These are phyloP conservation scores for Solidago caesia DNA, from an alignment of 129 eudicot genomes.

Conservation along the genomic window DNA sequence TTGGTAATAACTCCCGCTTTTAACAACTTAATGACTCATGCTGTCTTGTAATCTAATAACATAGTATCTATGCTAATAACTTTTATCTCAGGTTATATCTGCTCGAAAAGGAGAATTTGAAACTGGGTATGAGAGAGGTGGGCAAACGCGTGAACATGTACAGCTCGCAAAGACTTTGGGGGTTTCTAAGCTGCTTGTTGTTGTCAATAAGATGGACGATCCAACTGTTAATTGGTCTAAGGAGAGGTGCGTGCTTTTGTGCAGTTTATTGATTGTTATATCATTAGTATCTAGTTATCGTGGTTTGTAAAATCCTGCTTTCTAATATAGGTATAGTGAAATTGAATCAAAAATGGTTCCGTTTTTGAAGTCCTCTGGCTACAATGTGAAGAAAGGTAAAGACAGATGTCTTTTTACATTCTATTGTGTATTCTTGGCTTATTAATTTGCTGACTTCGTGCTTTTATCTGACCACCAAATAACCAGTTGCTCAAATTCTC, in stretches of 20 bases:
- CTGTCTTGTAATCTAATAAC: not conserved
- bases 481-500: not conserved
- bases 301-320: not conserved
- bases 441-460: not conserved
- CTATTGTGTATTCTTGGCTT: not conserved
- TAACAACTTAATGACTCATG: not conserved
- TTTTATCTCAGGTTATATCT: conserved; percentile 68
- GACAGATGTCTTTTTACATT: not conserved
- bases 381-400: conserved; percentile 95
- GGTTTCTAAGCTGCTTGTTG: conserved; percentile 85
- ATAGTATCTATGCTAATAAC: not conserved
- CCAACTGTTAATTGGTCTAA: conserved; percentile 89
- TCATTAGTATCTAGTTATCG: not conserved
- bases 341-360: conserved; percentile 85
- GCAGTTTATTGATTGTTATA: not conserved
- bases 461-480: not conserved
- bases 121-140: conserved; percentile 98
- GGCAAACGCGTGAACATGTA: conserved; percentile 99
- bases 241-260: conserved; percentile 53
- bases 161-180: conserved; percentile 97
- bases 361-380: conserved; percentile 74
- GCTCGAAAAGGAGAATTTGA: conserved; percentile 99
- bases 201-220: conserved; percentile 97
- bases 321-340: conserved; percentile 64
- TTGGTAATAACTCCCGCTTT: conserved; percentile 47